Percentiles rank a stretch among this genome's conserved stretches.
phyloP scores from a whole-genome alignment of 345 rosid species.

The Gossypium turneri region DNA sequence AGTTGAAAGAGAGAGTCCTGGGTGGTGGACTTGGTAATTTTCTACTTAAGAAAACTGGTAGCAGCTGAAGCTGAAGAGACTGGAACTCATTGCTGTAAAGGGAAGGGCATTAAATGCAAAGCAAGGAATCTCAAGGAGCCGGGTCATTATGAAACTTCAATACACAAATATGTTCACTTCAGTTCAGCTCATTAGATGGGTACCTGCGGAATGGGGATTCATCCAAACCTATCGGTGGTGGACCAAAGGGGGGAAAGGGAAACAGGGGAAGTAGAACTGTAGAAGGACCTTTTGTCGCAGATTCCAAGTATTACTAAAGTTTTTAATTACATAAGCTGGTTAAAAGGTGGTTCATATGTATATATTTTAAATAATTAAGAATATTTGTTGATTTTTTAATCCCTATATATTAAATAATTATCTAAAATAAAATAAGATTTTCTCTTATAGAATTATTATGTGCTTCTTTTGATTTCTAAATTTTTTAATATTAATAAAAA shows the following conservation, averaged over 20 bases:
- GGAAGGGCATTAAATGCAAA: constrained; percentile 43
- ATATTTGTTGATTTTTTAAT: constrained; percentile 25
- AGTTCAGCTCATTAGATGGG: constrained; percentile 94
- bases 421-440: too few relatives aligned
- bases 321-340: constrained; percentile 40
- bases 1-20: too few relatives aligned
- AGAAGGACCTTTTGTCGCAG: constrained; percentile 68
- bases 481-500: too few relatives aligned
- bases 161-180: constrained; percentile 14
- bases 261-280: constrained; percentile 56
- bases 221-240: constrained; percentile 57
- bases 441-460: too few relatives aligned
- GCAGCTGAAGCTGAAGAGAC: constrained; percentile 86
- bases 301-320: constrained; percentile 84
- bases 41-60: too few relatives aligned
- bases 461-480: too few relatives aligned
- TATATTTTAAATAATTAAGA: too few relatives aligned
- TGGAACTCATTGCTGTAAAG: not conserved
- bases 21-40: too few relatives aligned
- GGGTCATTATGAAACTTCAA: constrained; percentile 37
- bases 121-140: constrained; percentile 41
- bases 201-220: constrained; percentile 78
- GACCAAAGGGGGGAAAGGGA: constrained; percentile 55
- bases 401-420: constrained; percentile 20
- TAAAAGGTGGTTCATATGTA: too few relatives aligned